Evolutionary conservation across 306 rosid species (phyloP), one percentile per base, ranked within the genome.

Genomic region (Urtica urens): DNA sequence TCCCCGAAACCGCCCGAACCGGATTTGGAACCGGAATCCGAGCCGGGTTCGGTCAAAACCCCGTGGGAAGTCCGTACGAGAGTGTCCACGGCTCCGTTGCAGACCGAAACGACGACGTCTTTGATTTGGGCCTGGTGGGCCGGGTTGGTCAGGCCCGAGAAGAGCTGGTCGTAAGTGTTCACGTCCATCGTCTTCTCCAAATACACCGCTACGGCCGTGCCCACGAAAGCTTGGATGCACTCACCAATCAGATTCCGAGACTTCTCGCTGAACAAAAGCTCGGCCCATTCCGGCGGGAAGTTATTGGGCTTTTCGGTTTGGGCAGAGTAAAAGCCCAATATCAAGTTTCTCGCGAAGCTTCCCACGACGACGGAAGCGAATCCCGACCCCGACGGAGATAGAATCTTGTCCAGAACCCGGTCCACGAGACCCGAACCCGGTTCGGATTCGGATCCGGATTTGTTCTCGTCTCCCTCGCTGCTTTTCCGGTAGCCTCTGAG

Each of bases 131-230:
- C 57, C 43, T 74, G 82, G 22, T 90, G 86, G 23, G 72, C 72
- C 10, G 90, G 92, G 55, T 84, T 74, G 3, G 97, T 81, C 38
- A 90, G 46, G 11, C 95, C 93, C 29, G 84, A 60, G 62, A 90
- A 81, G 62, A 90, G 61, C 18, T 74, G 82, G 49, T 78, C 86
- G 38, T 77, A 90, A 13, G 81, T 21, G 46, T 90, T 81, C 72
- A 90, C 70, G 37, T 77, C 65, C 90, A 70, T 74, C 1, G 95
- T 90, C 66, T 81, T 90, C 46, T 90, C 97, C 16, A 90, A 86
- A 75, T 78, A 90, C 26, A 79, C 87, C 1, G 86, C 47, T 39
- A 90, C 84, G 3, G 86, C 81, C 0, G 90, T 65, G 69, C 87
- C 81, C 29, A 84, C 93, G 66, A 79, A 84, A 50, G 77, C 25